A percentile compares a stretch with the other conserved stretches of the same genome.
Evolutionary conservation across 331 rosid genomes (phyloP).

Genomic region (Malus hybrid): DNA sequence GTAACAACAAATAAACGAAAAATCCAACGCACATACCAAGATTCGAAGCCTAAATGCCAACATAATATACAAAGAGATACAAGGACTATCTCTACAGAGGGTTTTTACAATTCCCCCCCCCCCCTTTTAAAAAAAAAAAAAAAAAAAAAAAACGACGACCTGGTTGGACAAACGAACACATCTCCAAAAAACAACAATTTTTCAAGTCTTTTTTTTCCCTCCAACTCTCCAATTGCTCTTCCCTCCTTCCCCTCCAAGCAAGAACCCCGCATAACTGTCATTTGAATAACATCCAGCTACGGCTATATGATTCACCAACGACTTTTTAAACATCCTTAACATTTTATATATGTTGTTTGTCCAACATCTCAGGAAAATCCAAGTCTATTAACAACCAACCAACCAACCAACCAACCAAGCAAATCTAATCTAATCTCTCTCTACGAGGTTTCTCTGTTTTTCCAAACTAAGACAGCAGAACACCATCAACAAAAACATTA

Average conservation of each 20-base stretch:
- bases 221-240: conserved; percentile 7
- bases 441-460: conserved; percentile 50
- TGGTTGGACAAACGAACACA: neutral
- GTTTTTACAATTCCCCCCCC: neutral
- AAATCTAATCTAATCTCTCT: conserved; percentile 15
- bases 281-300: conserved; percentile 54
- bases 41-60: too few species aligned
- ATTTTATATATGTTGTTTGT: conserved; percentile 31
- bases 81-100: conserved; percentile 21
- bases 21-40: too few species aligned
- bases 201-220: conserved; percentile 21
- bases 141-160: too few species aligned
- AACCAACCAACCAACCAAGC: conserved; percentile 28
- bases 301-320: conserved; percentile 58
- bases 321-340: conserved; percentile 36
- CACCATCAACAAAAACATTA: conserved; percentile 21
- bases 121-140: too few species aligned
- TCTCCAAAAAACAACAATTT: neutral
- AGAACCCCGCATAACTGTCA: conserved; percentile 59
- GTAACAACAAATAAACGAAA: too few species aligned
- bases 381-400: conserved; percentile 10
- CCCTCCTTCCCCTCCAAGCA: conserved; percentile 6
- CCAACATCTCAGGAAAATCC: conserved; percentile 19
- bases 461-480: conserved; percentile 34
- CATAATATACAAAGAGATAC: neutral